Evolutionary conservation across 768 basidiomycete genomes (phyloP).

Genomic region (Mycena chlorophos): DNA sequence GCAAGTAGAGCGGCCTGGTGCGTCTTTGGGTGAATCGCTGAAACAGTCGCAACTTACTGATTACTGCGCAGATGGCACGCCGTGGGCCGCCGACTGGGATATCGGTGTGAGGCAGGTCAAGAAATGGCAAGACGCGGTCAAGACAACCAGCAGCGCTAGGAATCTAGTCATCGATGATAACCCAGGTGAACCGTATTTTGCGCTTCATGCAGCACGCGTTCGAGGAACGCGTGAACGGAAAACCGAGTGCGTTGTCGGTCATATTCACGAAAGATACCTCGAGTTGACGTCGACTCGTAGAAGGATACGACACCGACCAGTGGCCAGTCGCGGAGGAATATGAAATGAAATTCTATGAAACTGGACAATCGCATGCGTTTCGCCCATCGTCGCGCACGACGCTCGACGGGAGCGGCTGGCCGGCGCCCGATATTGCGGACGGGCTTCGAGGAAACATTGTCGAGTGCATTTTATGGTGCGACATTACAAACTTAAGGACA

Average conservation of each 20-base stretch:
- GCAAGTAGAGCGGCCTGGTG: too few species aligned
- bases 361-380: background rate
- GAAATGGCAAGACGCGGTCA: background rate
- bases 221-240: background rate
- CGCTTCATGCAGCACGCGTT: background rate
- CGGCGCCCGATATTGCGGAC: too few species aligned
- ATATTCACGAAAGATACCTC: background rate
- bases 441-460: too few species aligned
- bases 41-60: too few species aligned
- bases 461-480: too few species aligned
- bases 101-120: background rate
- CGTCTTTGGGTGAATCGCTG: too few species aligned
- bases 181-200: background rate
- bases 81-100: background rate
- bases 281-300: background rate
- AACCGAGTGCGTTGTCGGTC: background rate
- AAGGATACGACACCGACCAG: background rate
- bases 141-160: background rate
- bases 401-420: too few species aligned
- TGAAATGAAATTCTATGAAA: background rate
- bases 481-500: too few species aligned
- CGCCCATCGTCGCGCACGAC: too few species aligned
- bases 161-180: background rate
- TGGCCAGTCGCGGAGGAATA: background rate
- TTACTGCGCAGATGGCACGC: background rate